Percentiles rank a stretch among this genome's conserved stretches.
Evolutionary conservation across 2,329 filamentous ascomycete genomes (phyloP).

Genomic region (Herpomyces periplanetae): DNA sequence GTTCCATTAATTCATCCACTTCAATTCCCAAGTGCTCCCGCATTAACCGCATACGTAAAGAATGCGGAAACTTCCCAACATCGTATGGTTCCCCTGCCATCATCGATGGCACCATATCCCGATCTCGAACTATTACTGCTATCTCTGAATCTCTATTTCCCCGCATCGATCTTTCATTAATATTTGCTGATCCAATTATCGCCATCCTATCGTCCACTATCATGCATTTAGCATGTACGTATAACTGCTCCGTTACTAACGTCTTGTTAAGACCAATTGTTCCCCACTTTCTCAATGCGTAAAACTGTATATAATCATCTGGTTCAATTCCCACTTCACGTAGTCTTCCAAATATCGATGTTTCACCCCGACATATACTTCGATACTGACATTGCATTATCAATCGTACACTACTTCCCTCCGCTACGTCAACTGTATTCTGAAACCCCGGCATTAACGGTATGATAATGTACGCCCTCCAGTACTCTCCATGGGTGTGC

Average conservation of each 20-base stretch:
- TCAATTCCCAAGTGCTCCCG: constrained; percentile 83
- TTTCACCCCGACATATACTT: constrained; percentile 69
- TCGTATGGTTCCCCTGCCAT: constrained; percentile 70
- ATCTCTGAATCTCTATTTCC: constrained; percentile 69
- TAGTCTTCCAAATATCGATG: constrained; percentile 61
- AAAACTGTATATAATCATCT: constrained; percentile 83
- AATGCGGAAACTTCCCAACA: constrained; percentile 70
- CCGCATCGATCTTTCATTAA: constrained; percentile 87
- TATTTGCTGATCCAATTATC: constrained; percentile 86
- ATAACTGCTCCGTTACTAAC: constrained; percentile 73
- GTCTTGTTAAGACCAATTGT: constrained; percentile 44
- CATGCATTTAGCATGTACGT: constrained; percentile 91
- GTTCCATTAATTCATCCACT: constrained; percentile 54
- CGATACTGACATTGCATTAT: constrained; percentile 93
- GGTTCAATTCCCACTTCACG: constrained; percentile 46
- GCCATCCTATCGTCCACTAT: constrained; percentile 72
- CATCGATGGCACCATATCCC: constrained; percentile 55
- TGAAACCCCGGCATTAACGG: constrained; percentile 95
- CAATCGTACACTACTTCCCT: constrained; percentile 65
- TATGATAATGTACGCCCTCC: constrained; percentile 61
- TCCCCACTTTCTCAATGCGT: constrained; percentile 64
- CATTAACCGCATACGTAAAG: constrained; percentile 69
- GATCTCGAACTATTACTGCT: constrained; percentile 59
- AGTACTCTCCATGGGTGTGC: constrained; percentile 42
- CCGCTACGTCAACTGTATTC: constrained; percentile 69